Evolutionary conservation across 1,284 basidiomycete genomes (phyloP).

Genomic region (Pholiota adiposa): DNA sequence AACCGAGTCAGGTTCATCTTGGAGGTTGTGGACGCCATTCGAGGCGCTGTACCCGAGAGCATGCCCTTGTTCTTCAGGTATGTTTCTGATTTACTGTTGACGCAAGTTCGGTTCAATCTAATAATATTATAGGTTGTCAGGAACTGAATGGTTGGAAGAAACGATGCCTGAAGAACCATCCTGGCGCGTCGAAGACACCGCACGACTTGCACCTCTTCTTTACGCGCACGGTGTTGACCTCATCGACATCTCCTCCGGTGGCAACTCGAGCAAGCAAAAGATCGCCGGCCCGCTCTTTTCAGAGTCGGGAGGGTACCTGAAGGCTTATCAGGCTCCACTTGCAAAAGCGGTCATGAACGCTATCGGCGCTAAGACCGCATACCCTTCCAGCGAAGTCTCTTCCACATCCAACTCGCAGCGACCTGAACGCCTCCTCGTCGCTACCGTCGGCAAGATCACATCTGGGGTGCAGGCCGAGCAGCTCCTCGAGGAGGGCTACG

Average conservation of each 20-base stretch:
- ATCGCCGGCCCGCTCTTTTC: slow-evolving; percentile 21
- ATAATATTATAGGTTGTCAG: slow-evolving; percentile 49
- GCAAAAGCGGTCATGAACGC: slow-evolving; percentile 54
- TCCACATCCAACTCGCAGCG: not conserved
- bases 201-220: slow-evolving; percentile 54
- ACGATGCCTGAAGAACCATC: slow-evolving; percentile 48
- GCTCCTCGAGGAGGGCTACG: slow-evolving; percentile 50
- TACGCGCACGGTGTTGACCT: slow-evolving; percentile 66
- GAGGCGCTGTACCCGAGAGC: slow-evolving; percentile 55
- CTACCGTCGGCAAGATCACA: slow-evolving; percentile 64
- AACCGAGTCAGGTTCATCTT: slow-evolving; percentile 67
- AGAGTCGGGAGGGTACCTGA: slow-evolving; percentile 45
- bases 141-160: slow-evolving; percentile 66
- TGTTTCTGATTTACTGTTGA: slow-evolving; percentile 15
- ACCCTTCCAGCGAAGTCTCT: not conserved
- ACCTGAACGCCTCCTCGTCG: slow-evolving; percentile 43
- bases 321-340: slow-evolving; percentile 33
- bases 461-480: slow-evolving; percentile 46
- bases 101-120: not conserved
- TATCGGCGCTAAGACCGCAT: slow-evolving; percentile 44
- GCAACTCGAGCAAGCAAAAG: slow-evolving; percentile 52
- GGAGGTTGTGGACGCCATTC: slow-evolving; percentile 56
- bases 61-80: slow-evolving; percentile 73
- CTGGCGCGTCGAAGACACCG: slow-evolving; percentile 68
- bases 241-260: slow-evolving; percentile 68